Evolutionary conservation across 1,284 basidiomycete species (phyloP), one percentile per base, ranked within the genome.

Genomic region (Xerocomus amazonicus): DNA sequence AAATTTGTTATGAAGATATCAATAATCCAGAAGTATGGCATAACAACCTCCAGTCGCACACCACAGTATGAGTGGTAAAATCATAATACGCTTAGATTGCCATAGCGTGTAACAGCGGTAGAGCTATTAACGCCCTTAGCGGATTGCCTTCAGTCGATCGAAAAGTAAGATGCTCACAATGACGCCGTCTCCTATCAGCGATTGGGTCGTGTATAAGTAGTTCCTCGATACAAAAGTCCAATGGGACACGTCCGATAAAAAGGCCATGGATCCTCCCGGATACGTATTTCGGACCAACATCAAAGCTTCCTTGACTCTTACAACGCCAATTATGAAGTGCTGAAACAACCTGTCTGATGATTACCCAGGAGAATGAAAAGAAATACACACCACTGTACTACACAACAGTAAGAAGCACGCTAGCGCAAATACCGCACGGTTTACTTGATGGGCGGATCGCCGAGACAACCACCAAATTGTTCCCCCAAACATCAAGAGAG

Each of bases 161-260:
- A 40, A 35, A 28, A 29, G 19, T 9, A 13, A 13, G 12, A 12
- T 23, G 14, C 48, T 47, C 33, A 50, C 48, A 17, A 50, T 34
- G 8, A 47, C 48, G 0, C 28, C n/a, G 4, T 50, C 48, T 3
- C 48, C 48, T n/a, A 50, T 26, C 13, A 50, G n/a, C 9, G 45
- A 40, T n/a, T 50, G 48, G 10, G 28, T 29, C 9, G 17, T 19
- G 14, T 48, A 50, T 9, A 50, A 5, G 9, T 26, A 50, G 17
- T 50, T 50, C 33, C 48, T 50, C 33, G 38, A 48, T 27, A 50
- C 28, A 16, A 50, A 50, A 12, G 48, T 48, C 48, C 48, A 50
- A 13, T 50, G 48, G n/a, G 38, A 48, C 38, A 31, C 38, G 16
- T 13, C 29, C 28, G 28, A n/a, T 17, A 50, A 48, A 27, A 35